These are phyloP conservation scores for Fusarium sp. DNA, from an alignment of 2,329 filamentous ascomycete species.

Conservation along the genomic window DNA sequence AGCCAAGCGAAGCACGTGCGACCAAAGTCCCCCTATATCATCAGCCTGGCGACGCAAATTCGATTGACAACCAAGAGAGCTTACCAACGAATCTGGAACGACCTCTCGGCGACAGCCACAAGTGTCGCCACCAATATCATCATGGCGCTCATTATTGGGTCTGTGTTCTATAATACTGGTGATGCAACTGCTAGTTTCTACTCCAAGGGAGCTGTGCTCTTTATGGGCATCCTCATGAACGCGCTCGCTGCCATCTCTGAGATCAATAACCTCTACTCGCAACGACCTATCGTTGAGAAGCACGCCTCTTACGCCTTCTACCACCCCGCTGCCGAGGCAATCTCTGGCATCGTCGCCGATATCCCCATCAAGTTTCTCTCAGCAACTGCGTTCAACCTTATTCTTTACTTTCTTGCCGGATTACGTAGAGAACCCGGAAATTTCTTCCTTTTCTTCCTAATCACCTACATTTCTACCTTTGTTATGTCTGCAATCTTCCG, in stretches of 20 bases:
- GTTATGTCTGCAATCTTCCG: slow-evolving; percentile 85
- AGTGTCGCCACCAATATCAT: slow-evolving; percentile 65
- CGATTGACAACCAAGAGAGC: slow-evolving; percentile 65
- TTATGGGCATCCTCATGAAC: slow-evolving; percentile 73
- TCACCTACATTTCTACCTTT: slow-evolving; percentile 77
- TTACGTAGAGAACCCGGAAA: slow-evolving; percentile 71
- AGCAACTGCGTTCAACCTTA: slow-evolving; percentile 67
- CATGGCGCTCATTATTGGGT: slow-evolving; percentile 73
- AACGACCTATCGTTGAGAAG: slow-evolving; percentile 66
- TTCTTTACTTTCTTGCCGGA: slow-evolving; percentile 71
- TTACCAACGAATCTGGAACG: slow-evolving; percentile 67
- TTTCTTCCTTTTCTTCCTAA: slow-evolving; percentile 84
- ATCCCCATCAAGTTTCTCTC: slow-evolving; percentile 71
- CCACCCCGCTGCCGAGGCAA: slow-evolving; percentile 67
- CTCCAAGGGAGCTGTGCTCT: slow-evolving; percentile 69
- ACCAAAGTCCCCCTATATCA: slow-evolving; percentile 70
- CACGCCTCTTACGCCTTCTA: slow-evolving; percentile 66
- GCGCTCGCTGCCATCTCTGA: slow-evolving; percentile 72
- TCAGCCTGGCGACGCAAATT: slow-evolving; percentile 70
- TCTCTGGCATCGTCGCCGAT: slow-evolving; percentile 68
- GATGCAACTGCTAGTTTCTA: slow-evolving; percentile 67
- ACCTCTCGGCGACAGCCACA: slow-evolving; percentile 64
- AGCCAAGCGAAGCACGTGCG: slow-evolving; percentile 68
- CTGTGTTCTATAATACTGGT: slow-evolving; percentile 70
- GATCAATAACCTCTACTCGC: slow-evolving; percentile 61